Evolutionary conservation across 176 grass and related monocot genomes (phyloP).

Genomic region (Carex littledalei): DNA sequence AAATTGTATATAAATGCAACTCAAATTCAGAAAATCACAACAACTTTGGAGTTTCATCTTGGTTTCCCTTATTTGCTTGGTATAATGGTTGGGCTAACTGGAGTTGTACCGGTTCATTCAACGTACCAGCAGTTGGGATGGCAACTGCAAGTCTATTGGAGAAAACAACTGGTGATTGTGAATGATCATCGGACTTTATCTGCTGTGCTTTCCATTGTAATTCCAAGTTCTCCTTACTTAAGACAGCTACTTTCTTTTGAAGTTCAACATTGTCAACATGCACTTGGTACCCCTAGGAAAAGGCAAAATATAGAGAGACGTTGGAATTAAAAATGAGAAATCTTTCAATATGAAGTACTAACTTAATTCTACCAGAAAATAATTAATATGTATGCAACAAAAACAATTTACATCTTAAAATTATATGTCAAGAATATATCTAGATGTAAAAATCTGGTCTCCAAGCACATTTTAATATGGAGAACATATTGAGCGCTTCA

Average conservation of each 20-base stretch:
- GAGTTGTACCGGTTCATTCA: slow-evolving; percentile 8
- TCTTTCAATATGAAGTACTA: neutral
- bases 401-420: neutral
- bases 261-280: slow-evolving; percentile 25
- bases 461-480: too few species aligned
- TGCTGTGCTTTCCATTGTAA: slow-evolving; percentile 7
- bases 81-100: slow-evolving; percentile 11
- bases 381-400: neutral
- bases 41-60: slow-evolving; percentile 2
- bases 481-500: too few species aligned
- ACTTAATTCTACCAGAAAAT: neutral
- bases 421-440: neutral
- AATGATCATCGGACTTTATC: neutral
- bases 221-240: neutral
- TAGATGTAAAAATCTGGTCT: too few species aligned
- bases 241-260: slow-evolving; percentile 15
- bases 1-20: neutral
- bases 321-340: neutral
- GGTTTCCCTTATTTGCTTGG: neutral
- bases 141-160: neutral
- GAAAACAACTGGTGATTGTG: neutral
- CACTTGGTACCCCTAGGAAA: slow-evolving; percentile 17
- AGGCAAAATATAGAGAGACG: neutral
- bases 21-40: neutral
- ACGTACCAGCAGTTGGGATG: neutral